Evolutionary conservation across 495 filamentous ascomycete genomes (phyloP).

Genomic region (Melanomma pulvis-pyrius): DNA sequence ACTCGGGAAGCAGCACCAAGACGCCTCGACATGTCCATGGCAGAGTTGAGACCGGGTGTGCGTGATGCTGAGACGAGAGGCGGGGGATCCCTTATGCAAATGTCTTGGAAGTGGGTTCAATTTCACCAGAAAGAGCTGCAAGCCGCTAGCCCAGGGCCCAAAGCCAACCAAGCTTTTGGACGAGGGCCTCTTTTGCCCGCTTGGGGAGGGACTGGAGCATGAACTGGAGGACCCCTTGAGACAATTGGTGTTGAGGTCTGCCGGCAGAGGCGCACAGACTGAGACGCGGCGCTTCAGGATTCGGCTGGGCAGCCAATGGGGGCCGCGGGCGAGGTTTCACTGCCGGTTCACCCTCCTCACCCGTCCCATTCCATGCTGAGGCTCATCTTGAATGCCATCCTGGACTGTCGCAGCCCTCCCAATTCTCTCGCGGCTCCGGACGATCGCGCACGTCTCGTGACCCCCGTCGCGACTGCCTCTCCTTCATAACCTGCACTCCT

Average conservation of each 20-base stretch:
- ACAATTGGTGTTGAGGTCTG: slow-evolving; percentile 32
- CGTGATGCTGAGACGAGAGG: slow-evolving; percentile 27
- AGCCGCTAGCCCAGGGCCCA: slow-evolving; percentile 2
- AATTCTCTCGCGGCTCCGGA: not conserved
- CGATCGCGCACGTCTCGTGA: not conserved
- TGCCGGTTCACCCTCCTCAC: no score
- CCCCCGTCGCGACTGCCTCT: not conserved
- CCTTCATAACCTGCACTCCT: not conserved
- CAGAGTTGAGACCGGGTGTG: slow-evolving; percentile 19
- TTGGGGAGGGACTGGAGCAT: slow-evolving; percentile 4
- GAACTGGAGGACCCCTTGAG: slow-evolving; percentile 23
- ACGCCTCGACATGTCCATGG: slow-evolving; percentile 2
- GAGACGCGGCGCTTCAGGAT: slow-evolving; percentile 20
- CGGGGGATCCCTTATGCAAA: slow-evolving; percentile 15
- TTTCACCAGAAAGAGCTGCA: not conserved
- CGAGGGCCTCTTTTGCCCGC: not conserved
- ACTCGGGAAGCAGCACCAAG: slow-evolving; percentile 26
- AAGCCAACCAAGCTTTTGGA: slow-evolving; percentile 17
- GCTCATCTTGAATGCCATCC: not conserved
- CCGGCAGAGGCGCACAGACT: slow-evolving; percentile 7
- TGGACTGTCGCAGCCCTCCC: slow-evolving; percentile 5
- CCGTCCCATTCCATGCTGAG: no score
- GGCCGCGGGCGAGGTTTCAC: not conserved
- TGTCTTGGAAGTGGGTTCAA: not conserved
- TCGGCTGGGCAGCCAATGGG: slow-evolving; percentile 12